Percentiles rank a stretch among this genome's conserved stretches.
Evolutionary conservation across 164 flowering plant genomes (phyloP).

Genomic region (Magnolia sinica): DNA sequence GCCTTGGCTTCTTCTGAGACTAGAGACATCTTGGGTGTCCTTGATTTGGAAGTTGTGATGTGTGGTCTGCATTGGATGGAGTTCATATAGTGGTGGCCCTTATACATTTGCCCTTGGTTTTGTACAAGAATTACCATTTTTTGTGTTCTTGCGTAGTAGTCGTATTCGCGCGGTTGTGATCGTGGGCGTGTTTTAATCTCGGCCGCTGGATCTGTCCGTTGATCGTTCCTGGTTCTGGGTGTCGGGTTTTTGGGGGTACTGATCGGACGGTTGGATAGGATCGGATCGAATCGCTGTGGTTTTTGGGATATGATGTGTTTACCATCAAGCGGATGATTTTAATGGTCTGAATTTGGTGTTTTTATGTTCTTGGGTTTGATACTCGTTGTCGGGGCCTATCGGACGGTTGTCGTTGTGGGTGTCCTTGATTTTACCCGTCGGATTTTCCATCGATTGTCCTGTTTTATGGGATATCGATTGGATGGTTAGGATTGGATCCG

Average conservation of each 20-base stretch:
- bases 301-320: no score
- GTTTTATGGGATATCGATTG: no score
- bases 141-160: background rate
- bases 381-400: no score
- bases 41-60: background rate
- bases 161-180: background rate
- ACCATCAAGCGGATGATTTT: no score
- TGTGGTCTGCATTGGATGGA: background rate
- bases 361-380: no score
- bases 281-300: no score
- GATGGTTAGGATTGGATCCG: no score
- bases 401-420: no score
- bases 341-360: no score
- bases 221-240: background rate
- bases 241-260: background rate
- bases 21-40: slow-evolving; percentile 2
- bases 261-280: background rate
- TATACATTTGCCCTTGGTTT: slow-evolving; percentile 1
- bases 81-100: slow-evolving; percentile 5
- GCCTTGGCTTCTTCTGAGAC: slow-evolving; percentile 5
- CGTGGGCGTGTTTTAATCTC: background rate
- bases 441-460: no score
- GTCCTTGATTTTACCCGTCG: no score
- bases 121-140: background rate
- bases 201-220: background rate